Conservation (phyloP, 2,329 filamentous ascomycete genomes). For the Diatrype stigma region DNA sequence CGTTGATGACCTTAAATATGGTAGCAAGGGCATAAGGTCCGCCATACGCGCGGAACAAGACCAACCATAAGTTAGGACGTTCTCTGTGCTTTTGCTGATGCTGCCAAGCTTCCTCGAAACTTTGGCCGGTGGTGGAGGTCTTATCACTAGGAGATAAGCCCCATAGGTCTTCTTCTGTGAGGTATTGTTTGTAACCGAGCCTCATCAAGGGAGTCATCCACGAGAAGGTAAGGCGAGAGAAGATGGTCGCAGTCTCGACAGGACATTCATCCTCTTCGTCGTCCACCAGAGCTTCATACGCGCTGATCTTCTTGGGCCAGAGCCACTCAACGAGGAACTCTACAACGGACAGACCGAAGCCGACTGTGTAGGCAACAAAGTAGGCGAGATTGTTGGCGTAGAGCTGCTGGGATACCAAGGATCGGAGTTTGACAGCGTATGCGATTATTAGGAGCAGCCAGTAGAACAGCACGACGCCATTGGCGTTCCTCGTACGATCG, state of each 20-base stretch:
- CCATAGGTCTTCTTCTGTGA: constrained; percentile 96
- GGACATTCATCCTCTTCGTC: constrained; percentile 58
- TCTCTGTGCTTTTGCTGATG: constrained; percentile 63
- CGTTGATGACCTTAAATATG: constrained; percentile 85
- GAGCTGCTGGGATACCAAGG: constrained; percentile 72
- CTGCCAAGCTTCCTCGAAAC: constrained; percentile 73
- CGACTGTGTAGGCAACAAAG: constrained; percentile 72
- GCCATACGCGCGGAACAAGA: constrained; percentile 79
- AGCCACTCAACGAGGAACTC: constrained; percentile 83
- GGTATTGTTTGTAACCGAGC: constrained; percentile 82
- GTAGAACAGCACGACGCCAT: constrained; percentile 85
- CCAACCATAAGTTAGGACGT: constrained; percentile 82
- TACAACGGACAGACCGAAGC: constrained; percentile 62
- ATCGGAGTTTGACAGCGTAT: constrained; percentile 78
- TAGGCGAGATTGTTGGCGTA: constrained; percentile 65
- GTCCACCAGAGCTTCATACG: constrained; percentile 53
- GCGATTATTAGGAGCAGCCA: constrained; percentile 83
- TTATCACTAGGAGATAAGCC: constrained; percentile 77
- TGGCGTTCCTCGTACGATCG: constrained; percentile 75
- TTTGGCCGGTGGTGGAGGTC: constrained; percentile 66
- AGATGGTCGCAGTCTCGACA: constrained; percentile 87
- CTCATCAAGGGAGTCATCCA: constrained; percentile 99
- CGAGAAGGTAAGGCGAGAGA: constrained; percentile 88
- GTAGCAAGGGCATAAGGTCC: constrained; percentile 77
- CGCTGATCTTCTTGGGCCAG: constrained; percentile 70